phyloP scores from a whole-genome alignment of 768 basidiomycete genomes.

The Mycena capillaripes region DNA sequence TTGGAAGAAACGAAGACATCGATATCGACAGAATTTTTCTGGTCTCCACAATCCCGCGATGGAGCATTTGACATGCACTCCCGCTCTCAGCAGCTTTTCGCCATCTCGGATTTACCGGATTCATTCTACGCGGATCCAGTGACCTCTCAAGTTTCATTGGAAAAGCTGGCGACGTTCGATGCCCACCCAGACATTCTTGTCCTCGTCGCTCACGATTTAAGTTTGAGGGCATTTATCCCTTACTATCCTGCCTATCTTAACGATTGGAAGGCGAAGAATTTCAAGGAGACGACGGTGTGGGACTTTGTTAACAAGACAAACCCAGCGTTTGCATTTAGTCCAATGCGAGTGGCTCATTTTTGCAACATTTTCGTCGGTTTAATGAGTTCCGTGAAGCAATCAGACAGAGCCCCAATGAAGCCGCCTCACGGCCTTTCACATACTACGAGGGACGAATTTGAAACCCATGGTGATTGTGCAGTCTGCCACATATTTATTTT shows the following conservation, averaged over 20 bases:
- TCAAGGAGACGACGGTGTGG: conserved; percentile 26
- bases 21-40: conserved; percentile 28
- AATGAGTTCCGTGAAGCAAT: no score
- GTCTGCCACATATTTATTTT: no score
- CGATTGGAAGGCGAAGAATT: conserved; percentile 15
- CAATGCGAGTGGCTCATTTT: neutral
- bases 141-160: conserved; percentile 17
- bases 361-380: no score
- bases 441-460: no score
- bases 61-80: conserved; percentile 26
- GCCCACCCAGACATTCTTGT: conserved; percentile 31
- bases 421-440: no score
- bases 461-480: no score
- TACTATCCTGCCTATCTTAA: conserved; percentile 20
- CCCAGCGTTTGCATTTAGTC: conserved; percentile 18
- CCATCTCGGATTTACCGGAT: conserved; percentile 13
- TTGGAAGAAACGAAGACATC: conserved; percentile 10
- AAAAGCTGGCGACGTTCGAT: conserved; percentile 30
- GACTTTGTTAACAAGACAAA: conserved; percentile 16
- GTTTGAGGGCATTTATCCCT: conserved; percentile 3
- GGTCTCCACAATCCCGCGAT: conserved; percentile 4
- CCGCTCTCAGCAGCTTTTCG: conserved; percentile 19
- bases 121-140: conserved; percentile 14
- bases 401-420: no score
- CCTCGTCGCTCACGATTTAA: conserved; percentile 31